These are phyloP conservation scores for Metarhizium robertsii DNA, from an alignment of 2,329 filamentous ascomycete genomes.

Conservation along the genomic window DNA sequence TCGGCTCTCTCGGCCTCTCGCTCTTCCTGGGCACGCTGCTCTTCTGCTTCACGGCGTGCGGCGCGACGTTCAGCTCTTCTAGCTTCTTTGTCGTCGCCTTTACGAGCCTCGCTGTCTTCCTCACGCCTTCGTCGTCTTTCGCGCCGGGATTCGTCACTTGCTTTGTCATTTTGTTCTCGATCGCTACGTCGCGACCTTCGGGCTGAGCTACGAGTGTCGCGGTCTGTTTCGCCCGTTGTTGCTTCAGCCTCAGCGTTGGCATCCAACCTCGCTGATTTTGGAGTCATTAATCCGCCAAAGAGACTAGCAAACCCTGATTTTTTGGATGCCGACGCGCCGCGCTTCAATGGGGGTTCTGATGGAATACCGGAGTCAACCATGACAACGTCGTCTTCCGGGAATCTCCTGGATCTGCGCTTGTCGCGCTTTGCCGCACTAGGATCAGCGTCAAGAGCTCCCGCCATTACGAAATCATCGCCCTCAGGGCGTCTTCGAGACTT, in stretches of 20 bases:
- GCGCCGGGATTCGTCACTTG: constrained; percentile 42
- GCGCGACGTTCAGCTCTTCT: constrained; percentile 45
- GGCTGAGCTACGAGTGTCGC: constrained; percentile 53
- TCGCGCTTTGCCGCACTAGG: constrained; percentile 19
- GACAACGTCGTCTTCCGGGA: constrained; percentile 28
- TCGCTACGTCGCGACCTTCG: constrained; percentile 51
- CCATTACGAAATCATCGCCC: constrained; percentile 43
- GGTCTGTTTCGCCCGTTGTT: constrained; percentile 42
- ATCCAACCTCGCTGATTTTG: constrained; percentile 35
- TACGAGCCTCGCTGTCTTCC: constrained; percentile 42
- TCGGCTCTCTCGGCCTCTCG: constrained; percentile 39
- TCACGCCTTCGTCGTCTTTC: constrained; percentile 47
- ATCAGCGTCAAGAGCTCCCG: constrained; percentile 30
- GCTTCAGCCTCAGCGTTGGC: constrained; percentile 39
- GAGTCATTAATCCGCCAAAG: constrained; percentile 49
- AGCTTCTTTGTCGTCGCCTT: constrained; percentile 49
- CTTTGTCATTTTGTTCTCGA: constrained; percentile 29
- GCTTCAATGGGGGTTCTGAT: constrained; percentile 23
- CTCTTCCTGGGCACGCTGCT: constrained; percentile 39
- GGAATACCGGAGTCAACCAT: constrained; percentile 26
- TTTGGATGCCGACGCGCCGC: constrained; percentile 30
- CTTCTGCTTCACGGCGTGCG: constrained; percentile 38
- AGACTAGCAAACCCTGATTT: constrained; percentile 49
- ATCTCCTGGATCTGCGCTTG: constrained; percentile 23
- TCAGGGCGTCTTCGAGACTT: constrained; percentile 36